These are phyloP conservation scores for Xylaria venustula DNA, from an alignment of 495 filamentous ascomycete species.

Conservation along the genomic window DNA sequence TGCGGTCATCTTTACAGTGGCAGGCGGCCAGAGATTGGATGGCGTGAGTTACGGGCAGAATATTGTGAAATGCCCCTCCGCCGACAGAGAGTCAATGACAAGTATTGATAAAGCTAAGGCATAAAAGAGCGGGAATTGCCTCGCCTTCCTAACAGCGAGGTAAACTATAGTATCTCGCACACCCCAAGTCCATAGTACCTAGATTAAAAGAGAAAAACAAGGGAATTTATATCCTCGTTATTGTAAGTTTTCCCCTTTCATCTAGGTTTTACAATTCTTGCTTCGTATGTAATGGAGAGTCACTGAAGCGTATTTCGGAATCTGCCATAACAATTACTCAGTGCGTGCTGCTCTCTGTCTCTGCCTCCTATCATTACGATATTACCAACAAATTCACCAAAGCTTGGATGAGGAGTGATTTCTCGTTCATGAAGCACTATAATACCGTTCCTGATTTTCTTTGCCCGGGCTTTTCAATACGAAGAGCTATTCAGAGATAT, in stretches of 20 bases:
- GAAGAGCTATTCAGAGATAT: background rate
- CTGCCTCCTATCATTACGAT: too few relatives aligned
- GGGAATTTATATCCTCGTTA: background rate
- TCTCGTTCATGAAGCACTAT: too few relatives aligned
- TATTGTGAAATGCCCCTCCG: slow-evolving; percentile 70
- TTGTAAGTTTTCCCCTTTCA: background rate
- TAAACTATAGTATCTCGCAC: background rate
- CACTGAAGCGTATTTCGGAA: too few relatives aligned
- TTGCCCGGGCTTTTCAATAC: background rate
- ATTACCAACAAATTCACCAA: too few relatives aligned
- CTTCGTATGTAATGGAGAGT: too few relatives aligned
- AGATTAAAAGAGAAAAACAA: background rate
- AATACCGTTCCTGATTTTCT: background rate
- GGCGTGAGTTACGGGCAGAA: slow-evolving; percentile 51
- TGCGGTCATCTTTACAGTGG: background rate
- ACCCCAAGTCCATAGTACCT: background rate
- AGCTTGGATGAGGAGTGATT: too few relatives aligned
- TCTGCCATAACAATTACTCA: too few relatives aligned
- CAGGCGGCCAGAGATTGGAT: background rate
- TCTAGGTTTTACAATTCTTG: background rate
- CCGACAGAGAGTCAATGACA: slow-evolving; percentile 9
- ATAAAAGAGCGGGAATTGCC: background rate
- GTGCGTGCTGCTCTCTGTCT: too few relatives aligned
- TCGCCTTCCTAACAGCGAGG: background rate
- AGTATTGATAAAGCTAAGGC: background rate